A percentile compares a stretch with the other conserved stretches of the same genome.
Evolutionary conservation across 2,329 filamentous ascomycete genomes (phyloP).

Genomic region (Stachybotrys chlorohalonatus): DNA sequence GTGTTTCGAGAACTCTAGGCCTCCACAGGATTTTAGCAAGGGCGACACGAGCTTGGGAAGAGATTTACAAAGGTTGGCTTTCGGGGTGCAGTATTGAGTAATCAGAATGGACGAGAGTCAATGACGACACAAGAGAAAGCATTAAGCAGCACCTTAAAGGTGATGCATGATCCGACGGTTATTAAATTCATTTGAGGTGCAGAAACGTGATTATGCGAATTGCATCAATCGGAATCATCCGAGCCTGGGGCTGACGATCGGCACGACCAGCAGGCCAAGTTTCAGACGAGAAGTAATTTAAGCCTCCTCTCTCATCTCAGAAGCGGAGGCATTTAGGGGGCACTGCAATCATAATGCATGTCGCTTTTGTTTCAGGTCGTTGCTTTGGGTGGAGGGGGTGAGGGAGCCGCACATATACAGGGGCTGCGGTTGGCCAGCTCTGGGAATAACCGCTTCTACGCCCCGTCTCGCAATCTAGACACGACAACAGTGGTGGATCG

Average conservation of each 20-base stretch:
- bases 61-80: too few species aligned
- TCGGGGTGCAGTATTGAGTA: too few species aligned
- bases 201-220: too few species aligned
- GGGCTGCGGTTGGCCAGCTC: not conserved
- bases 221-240: not conserved
- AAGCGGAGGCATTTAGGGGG: not conserved
- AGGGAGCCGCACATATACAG: not conserved
- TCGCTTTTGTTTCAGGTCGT: not conserved
- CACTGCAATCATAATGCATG: not conserved
- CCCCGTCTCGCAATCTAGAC: slow-evolving; percentile 1
- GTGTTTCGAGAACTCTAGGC: too few species aligned
- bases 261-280: not conserved
- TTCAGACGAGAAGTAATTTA: not conserved
- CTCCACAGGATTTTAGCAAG: too few species aligned
- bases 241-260: not conserved
- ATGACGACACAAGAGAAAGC: too few species aligned
- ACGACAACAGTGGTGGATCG: not conserved
- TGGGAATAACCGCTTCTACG: not conserved
- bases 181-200: too few species aligned
- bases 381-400: not conserved
- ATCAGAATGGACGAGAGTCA: too few species aligned
- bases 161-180: too few species aligned
- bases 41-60: too few species aligned
- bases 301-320: not conserved
- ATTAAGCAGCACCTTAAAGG: too few species aligned